Conservation (phyloP, 148 eudicot genomes). For the Rhododendron mucronatum region DNA sequence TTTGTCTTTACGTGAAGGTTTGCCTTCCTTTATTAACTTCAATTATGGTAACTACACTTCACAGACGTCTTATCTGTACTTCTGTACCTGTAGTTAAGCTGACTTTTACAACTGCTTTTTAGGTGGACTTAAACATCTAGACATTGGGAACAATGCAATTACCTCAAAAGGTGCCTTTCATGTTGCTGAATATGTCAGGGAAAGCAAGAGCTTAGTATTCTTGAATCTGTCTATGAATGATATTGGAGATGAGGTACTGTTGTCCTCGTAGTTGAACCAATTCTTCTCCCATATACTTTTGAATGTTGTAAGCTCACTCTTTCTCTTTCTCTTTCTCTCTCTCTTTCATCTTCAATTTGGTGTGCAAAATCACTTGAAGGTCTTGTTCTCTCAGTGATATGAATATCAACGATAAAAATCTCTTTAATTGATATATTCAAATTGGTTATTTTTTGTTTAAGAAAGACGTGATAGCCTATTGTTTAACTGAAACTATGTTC, state of each 20-base stretch:
- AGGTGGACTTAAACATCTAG: slow-evolving; percentile 61
- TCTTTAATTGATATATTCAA: neutral
- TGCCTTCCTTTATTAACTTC: neutral
- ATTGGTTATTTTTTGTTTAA: neutral
- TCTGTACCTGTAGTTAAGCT: slow-evolving; percentile 1
- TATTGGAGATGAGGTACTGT: slow-evolving; percentile 84
- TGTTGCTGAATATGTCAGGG: slow-evolving; percentile 76
- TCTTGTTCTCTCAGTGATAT: neutral
- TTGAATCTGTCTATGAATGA: slow-evolving; percentile 83
- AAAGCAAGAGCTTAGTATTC: slow-evolving; percentile 66
- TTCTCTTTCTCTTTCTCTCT: neutral
- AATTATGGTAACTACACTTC: neutral
- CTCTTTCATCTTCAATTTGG: neutral
- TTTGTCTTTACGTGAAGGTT: slow-evolving; percentile 72
- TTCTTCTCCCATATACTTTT: neutral
- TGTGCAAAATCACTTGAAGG: neutral
- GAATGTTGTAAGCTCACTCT: neutral
- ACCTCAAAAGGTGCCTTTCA: slow-evolving; percentile 70
- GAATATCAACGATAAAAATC: neutral
- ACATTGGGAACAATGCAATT: slow-evolving; percentile 84
- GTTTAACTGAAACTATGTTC: neutral
- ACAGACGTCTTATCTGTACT: neutral
- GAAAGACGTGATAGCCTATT: neutral
- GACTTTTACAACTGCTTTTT: slow-evolving; percentile 2
- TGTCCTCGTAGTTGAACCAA: neutral